phyloP scores from a whole-genome alignment of 148 eudicot genomes.

The Chenopodium quinoa region DNA sequence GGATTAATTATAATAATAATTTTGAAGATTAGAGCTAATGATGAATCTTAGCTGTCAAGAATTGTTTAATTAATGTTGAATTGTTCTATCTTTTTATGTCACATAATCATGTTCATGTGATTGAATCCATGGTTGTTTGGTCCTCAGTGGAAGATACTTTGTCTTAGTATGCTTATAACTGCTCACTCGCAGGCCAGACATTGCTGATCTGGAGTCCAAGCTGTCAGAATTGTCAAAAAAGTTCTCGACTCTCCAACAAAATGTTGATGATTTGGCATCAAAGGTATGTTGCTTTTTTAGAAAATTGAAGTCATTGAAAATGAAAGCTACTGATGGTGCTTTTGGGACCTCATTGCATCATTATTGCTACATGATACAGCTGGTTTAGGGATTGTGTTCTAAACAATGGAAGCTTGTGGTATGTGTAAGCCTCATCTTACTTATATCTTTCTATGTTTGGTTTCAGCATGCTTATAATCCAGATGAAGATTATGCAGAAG shows the following conservation, averaged over 20 bases:
- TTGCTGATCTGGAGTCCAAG: conserved; percentile 87
- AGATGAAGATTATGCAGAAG: conserved; percentile 88
- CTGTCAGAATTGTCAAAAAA: conserved; percentile 78
- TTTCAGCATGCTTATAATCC: conserved; percentile 85
- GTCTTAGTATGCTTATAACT: conserved; percentile 32
- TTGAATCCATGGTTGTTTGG: conserved; percentile 9
- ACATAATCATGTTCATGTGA: neutral
- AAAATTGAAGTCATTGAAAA: neutral
- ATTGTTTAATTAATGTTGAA: neutral
- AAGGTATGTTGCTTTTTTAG: conserved; percentile 50
- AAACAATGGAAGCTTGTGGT: neutral
- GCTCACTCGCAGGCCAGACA: conserved; percentile 79
- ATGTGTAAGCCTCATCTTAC: neutral
- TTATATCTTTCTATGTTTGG: neutral
- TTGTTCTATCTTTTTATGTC: neutral
- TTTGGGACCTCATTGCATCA: neutral
- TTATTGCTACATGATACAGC: neutral
- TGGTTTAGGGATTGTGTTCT: neutral
- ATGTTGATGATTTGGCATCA: conserved; percentile 93
- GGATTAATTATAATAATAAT: neutral
- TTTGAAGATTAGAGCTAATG: neutral
- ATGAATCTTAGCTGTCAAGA: conserved; percentile 1
- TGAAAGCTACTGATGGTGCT: neutral
- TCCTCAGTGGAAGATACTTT: conserved; percentile 10
- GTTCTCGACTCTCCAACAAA: conserved; percentile 74